phyloP scores from a whole-genome alignment of 495 filamentous ascomycete genomes.

The Cudoniella acicularis region DNA sequence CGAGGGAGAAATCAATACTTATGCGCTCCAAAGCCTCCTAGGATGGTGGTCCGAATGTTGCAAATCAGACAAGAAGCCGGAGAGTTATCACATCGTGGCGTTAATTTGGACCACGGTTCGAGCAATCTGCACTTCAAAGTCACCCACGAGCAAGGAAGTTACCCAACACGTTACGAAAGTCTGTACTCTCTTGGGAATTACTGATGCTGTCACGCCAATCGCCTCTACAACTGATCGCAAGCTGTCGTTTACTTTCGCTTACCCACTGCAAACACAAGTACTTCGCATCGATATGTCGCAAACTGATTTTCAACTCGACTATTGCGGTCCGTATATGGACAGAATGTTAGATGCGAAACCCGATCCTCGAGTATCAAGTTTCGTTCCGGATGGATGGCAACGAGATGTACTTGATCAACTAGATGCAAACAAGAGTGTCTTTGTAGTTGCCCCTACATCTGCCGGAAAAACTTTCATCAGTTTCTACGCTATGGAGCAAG shows the following conservation, averaged over 20 bases:
- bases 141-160: constrained; percentile 17
- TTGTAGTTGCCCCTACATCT: constrained; percentile 75
- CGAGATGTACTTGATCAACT: constrained; percentile 68
- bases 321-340: constrained; percentile 72
- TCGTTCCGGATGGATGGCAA: constrained; percentile 76
- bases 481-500: constrained; percentile 78
- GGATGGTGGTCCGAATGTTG: constrained; percentile 30
- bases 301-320: constrained; percentile 36
- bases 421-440: constrained; percentile 61
- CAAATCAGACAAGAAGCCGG: constrained; percentile 22
- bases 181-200: constrained; percentile 19
- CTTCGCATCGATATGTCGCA: constrained; percentile 18
- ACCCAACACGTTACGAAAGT: constrained; percentile 17
- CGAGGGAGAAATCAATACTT: constrained; percentile 34
- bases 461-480: constrained; percentile 57
- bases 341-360: constrained; percentile 62
- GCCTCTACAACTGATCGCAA: constrained; percentile 17
- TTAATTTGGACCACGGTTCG: constrained; percentile 27
- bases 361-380: constrained; percentile 60
- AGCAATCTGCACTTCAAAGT: constrained; percentile 16
- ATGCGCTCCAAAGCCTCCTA: constrained; percentile 34
- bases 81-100: constrained; percentile 32
- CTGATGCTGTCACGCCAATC: constrained; percentile 14
- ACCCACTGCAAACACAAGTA: constrained; percentile 7
- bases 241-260: constrained; percentile 23